These are phyloP conservation scores for Xylaria polymorpha DNA, from an alignment of 2,329 filamentous ascomycete species.

Conservation along the genomic window DNA sequence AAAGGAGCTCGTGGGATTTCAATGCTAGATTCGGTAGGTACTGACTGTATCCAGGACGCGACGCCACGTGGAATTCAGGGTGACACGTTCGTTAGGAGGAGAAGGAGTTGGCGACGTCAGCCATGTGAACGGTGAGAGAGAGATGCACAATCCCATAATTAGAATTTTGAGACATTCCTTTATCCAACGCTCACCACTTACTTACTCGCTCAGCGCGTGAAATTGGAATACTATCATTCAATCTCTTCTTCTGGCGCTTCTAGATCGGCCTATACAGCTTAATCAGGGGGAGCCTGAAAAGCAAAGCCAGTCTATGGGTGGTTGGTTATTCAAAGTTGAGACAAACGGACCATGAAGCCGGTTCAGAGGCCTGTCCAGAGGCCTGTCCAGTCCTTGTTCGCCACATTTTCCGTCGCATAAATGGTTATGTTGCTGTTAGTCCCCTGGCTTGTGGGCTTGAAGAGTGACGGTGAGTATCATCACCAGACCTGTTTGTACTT, in stretches of 20 bases:
- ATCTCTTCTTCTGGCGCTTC: not conserved
- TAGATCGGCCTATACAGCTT: not conserved
- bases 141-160: slow-evolving; percentile 30
- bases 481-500: not conserved
- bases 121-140: slow-evolving; percentile 10
- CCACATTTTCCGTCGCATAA: not conserved
- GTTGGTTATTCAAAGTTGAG: not conserved
- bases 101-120: slow-evolving; percentile 10
- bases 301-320: not conserved
- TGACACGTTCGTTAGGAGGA: not conserved
- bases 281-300: slow-evolving; percentile 3
- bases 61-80: slow-evolving; percentile 24
- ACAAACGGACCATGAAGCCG: not conserved
- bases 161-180: slow-evolving; percentile 26
- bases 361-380: not conserved
- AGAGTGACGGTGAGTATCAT: not conserved
- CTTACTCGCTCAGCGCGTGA: slow-evolving; percentile 24
- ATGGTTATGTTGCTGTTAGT: not conserved
- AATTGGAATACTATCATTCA: slow-evolving; percentile 8
- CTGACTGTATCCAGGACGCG: not conserved
- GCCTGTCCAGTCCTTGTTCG: not conserved
- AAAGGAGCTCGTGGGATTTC: slow-evolving; percentile 1
- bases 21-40: not conserved
- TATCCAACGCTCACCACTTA: not conserved
- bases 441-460: not conserved